These are phyloP conservation scores for Boletus rubescentipes DNA, from an alignment of 768 basidiomycete genomes.

Conservation along the genomic window DNA sequence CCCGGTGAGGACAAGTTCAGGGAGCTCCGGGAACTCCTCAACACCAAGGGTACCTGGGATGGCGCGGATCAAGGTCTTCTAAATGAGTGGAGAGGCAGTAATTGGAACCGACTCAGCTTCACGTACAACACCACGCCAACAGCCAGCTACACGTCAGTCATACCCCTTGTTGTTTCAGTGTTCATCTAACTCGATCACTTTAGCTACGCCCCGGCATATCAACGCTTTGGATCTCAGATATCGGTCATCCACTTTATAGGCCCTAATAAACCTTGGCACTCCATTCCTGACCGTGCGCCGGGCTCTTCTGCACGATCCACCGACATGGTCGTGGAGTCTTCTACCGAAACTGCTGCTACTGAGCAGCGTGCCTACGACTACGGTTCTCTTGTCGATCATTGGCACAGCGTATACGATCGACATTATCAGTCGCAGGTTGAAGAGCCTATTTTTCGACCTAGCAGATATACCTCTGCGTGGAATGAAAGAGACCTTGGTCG, in stretches of 20 bases:
- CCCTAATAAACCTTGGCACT: constrained; percentile 92
- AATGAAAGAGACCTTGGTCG: constrained; percentile 39
- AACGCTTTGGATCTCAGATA: constrained; percentile 87
- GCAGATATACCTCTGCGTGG: constrained; percentile 76
- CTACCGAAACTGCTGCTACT: constrained; percentile 6
- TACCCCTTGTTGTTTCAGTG: constrained; percentile 23
- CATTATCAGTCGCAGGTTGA: constrained; percentile 68
- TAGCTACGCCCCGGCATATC: constrained; percentile 96
- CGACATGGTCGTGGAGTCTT: constrained; percentile 31
- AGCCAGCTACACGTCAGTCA: constrained; percentile 89
- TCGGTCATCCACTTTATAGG: constrained; percentile 93
- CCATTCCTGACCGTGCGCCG: constrained; percentile 67
- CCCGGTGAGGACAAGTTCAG: constrained; percentile 84
- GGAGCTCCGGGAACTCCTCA: constrained; percentile 66
- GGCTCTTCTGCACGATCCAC: constrained; percentile 38
- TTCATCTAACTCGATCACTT: constrained; percentile 25
- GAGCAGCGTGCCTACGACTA: constrained; percentile 67
- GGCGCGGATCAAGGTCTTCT: constrained; percentile 98
- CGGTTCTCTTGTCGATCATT: constrained; percentile 78
- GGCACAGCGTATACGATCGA: constrained; percentile 88
- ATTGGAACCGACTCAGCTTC: constrained; percentile 96
- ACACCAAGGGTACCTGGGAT: constrained; percentile 87
- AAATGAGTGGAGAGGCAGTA: constrained; percentile 86
- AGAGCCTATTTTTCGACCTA: constrained; percentile 46
- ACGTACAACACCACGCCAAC: constrained; percentile 98